phyloP scores from a whole-genome alignment of 768 basidiomycete species.

The Brasilioporus rufonigricans region DNA sequence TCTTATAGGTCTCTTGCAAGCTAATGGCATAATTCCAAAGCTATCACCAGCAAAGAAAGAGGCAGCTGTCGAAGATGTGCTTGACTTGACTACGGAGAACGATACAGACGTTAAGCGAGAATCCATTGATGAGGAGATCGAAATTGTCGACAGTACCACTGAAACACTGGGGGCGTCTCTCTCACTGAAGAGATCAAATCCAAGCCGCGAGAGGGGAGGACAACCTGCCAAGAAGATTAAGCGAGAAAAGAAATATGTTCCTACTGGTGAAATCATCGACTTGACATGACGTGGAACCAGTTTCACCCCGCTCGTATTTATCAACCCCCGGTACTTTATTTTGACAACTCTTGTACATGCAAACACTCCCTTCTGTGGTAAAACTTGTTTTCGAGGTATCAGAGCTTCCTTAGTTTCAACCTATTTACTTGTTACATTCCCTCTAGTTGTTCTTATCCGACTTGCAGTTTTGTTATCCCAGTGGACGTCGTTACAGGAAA shows the following conservation, averaged over 20 bases:
- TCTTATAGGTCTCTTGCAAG: constrained; percentile 26
- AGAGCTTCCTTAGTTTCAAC: neutral
- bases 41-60: constrained; percentile 3
- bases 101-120: constrained; percentile 8
- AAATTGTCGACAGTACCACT: neutral
- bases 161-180: neutral
- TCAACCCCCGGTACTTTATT: neutral
- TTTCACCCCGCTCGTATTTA: neutral
- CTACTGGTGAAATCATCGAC: constrained; percentile 29
- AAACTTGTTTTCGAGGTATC: neutral
- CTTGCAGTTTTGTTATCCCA: neutral
- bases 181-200: constrained; percentile 2
- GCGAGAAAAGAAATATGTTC: constrained; percentile 17
- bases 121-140: constrained; percentile 5
- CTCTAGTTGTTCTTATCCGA: neutral
- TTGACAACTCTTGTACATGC: neutral
- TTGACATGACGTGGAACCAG: constrained; percentile 23
- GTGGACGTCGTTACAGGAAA: neutral
- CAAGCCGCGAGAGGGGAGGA: neutral
- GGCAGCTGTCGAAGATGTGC: constrained; percentile 6
- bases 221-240: constrained; percentile 27
- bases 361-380: neutral
- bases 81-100: constrained; percentile 20
- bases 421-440: neutral
- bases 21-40: constrained; percentile 25